phyloP scores from a whole-genome alignment of 352 stramenopile genomes.

The Globisporangium cylindrosporum region DNA sequence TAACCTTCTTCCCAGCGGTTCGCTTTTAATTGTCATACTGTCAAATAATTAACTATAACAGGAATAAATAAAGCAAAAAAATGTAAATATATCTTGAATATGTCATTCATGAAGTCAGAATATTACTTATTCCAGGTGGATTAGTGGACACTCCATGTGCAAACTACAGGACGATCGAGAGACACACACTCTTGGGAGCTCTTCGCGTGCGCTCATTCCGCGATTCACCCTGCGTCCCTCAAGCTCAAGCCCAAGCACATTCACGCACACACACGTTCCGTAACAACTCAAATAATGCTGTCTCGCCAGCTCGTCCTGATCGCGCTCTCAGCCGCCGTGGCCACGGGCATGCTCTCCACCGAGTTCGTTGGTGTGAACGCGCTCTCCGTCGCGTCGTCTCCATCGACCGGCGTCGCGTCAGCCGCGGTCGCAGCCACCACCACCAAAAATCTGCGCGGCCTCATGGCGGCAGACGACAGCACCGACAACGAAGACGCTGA shows the following conservation, averaged over 20 bases:
- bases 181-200: neutral
- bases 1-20: neutral
- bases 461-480: constrained; percentile 7
- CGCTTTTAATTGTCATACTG: neutral
- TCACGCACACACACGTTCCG: neutral
- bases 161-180: neutral
- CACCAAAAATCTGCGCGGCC: constrained; percentile 9
- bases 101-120: no score
- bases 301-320: constrained; percentile 11
- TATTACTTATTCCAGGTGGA: no score
- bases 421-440: neutral
- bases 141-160: no score
- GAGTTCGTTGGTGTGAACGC: constrained; percentile 1
- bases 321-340: constrained; percentile 13
- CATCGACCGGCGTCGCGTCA: neutral
- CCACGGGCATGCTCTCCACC: neutral
- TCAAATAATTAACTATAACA: neutral
- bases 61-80: neutral
- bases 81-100: no score
- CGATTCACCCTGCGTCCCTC: neutral
- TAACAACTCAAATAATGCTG: constrained; percentile 4
- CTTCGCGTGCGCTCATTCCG: constrained; percentile 5
- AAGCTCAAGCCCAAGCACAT: neutral
- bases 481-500: neutral
- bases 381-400: neutral